Percentiles rank a stretch among this genome's conserved stretches.
phyloP scores from a whole-genome alignment of 371 early-diverging fungal genomes.

The Rhizopus sp. region DNA sequence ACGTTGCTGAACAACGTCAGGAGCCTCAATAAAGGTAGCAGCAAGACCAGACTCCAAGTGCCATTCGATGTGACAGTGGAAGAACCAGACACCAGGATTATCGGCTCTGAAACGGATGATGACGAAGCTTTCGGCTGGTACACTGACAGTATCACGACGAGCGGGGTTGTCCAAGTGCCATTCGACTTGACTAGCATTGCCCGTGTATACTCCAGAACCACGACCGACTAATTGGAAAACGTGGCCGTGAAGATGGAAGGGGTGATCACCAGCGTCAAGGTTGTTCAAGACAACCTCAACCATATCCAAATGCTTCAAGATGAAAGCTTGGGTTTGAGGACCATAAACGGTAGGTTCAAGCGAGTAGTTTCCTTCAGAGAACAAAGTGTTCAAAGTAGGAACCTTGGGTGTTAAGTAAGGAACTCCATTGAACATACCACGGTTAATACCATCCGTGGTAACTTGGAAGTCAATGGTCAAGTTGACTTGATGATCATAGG shows the following conservation, averaged over 20 bases:
- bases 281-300: constrained; percentile 66
- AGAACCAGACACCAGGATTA: constrained; percentile 61
- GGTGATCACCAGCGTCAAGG: constrained; percentile 43
- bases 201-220: constrained; percentile 49
- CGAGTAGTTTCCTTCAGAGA: constrained; percentile 61
- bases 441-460: constrained; percentile 74
- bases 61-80: constrained; percentile 84
- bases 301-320: constrained; percentile 54
- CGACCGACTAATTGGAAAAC: constrained; percentile 57
- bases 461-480: constrained; percentile 68
- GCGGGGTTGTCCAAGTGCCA: constrained; percentile 59
- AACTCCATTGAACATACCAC: constrained; percentile 79
- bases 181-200: constrained; percentile 29
- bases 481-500: constrained; percentile 51
- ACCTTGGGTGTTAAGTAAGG: constrained; percentile 71
- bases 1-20: constrained; percentile 51
- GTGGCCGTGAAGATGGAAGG: constrained; percentile 68
- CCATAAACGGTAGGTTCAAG: constrained; percentile 64
- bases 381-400: constrained; percentile 70
- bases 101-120: constrained; percentile 62
- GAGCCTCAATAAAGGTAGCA: constrained; percentile 69
- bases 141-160: constrained; percentile 59
- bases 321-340: constrained; percentile 51
- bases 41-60: constrained; percentile 69
- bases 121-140: constrained; percentile 48